phyloP scores from a whole-genome alignment of 139 green algal species.

The Mychonastes homosphaera region DNA sequence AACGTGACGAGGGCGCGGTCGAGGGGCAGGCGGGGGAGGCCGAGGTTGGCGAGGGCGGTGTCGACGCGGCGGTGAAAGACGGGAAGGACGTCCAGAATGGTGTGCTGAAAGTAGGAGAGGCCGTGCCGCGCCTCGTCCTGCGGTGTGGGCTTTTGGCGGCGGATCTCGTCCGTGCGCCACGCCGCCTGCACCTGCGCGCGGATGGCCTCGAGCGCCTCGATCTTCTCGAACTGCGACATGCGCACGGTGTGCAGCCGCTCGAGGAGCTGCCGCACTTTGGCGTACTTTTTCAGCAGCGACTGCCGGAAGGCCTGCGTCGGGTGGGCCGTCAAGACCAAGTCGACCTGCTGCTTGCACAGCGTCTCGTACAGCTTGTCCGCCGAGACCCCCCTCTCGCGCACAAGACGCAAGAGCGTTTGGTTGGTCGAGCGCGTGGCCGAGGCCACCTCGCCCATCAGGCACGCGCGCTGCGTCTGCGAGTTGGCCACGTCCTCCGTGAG shows the following conservation, averaged over 20 bases:
- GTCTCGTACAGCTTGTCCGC: slow-evolving; percentile 57
- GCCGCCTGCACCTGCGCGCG: slow-evolving; percentile 57
- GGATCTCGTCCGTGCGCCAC: slow-evolving; percentile 96
- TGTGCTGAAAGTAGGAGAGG: slow-evolving; percentile 84
- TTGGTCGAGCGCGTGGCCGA: slow-evolving; percentile 68
- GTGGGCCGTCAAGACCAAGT: slow-evolving; percentile 83
- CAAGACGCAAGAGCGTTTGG: slow-evolving; percentile 65
- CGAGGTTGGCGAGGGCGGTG: slow-evolving; percentile 75
- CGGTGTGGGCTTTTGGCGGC: slow-evolving; percentile 75
- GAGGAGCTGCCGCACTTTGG: slow-evolving; percentile 50
- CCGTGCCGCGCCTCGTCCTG: slow-evolving; percentile 90
- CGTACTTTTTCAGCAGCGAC: slow-evolving; percentile 77
- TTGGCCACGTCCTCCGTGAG: slow-evolving; percentile 72
- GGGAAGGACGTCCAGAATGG: slow-evolving; percentile 67
- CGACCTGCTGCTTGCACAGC: slow-evolving; percentile 69
- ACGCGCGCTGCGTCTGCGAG: slow-evolving; percentile 51
- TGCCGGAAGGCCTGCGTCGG: slow-evolving; percentile 66
- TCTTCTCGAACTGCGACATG: slow-evolving; percentile 67
- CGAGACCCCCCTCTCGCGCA: slow-evolving; percentile 32
- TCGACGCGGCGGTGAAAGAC: slow-evolving; percentile 62
- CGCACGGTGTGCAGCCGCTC: slow-evolving; percentile 70
- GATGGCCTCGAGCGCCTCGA: slow-evolving; percentile 65
- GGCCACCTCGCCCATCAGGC: slow-evolving; percentile 56
- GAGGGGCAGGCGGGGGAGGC: slow-evolving; percentile 73
- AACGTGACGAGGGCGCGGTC: slow-evolving; percentile 47